A percentile compares a stretch with the other conserved stretches of the same genome.
phyloP scores from a whole-genome alignment of 179 eudicot species.

The Carnegiea gigantea region DNA sequence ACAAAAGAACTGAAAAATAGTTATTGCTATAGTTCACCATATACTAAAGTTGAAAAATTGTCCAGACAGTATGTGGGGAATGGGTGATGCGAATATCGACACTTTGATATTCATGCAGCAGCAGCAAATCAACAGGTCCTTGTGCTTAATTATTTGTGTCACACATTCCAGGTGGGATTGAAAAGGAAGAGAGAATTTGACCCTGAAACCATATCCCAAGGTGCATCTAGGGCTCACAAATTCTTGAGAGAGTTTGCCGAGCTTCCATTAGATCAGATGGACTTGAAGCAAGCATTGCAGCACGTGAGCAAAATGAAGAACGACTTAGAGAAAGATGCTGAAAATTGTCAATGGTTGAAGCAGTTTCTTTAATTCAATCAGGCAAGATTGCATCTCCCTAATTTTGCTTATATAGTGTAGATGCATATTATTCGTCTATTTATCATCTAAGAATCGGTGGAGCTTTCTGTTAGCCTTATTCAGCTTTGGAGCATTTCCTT shows the following conservation, averaged over 20 bases:
- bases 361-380: constrained; percentile 55
- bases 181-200: constrained; percentile 70
- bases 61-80: neutral
- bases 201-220: constrained; percentile 55
- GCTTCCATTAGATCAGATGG: constrained; percentile 80
- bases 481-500: neutral
- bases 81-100: neutral
- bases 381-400: constrained; percentile 15
- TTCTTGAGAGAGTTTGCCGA: constrained; percentile 81
- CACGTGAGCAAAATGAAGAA: constrained; percentile 54
- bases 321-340: constrained; percentile 69
- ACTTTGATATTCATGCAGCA: neutral
- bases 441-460: neutral
- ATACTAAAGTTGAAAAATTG: neutral
- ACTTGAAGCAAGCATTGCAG: constrained; percentile 59
- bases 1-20: neutral
- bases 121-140: neutral
- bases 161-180: constrained; percentile 43
- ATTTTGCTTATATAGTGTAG: constrained; percentile 30
- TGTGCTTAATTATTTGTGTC: constrained; percentile 1
- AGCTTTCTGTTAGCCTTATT: neutral
- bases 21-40: neutral
- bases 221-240: constrained; percentile 72
- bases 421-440: constrained; percentile 5
- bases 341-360: constrained; percentile 68